phyloP scores from a whole-genome alignment of 192 early-diverging fungal genomes.

The Thoreauomyces humboldtii region DNA sequence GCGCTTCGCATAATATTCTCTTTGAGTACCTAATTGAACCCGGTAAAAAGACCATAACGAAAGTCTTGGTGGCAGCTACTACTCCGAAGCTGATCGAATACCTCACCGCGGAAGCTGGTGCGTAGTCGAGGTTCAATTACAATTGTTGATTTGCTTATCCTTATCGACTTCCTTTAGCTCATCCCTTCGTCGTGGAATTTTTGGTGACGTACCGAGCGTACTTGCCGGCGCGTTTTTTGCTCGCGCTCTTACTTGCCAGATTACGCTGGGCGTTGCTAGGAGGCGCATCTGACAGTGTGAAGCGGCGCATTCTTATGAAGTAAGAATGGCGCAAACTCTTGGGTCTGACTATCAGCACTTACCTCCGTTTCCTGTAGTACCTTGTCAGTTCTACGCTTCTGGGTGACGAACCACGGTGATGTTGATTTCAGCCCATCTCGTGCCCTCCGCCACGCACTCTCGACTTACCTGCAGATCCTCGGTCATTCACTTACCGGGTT shows the following conservation, averaged over 20 bases:
- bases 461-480: constrained; percentile 9
- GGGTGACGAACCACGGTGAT: constrained; percentile 14
- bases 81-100: constrained; percentile 11
- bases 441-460: not conserved
- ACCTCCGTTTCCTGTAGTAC: too few relatives aligned
- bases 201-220: constrained; percentile 24
- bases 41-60: constrained; percentile 5
- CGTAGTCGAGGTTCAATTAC: not conserved
- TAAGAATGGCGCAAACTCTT: too few relatives aligned
- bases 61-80: constrained; percentile 14
- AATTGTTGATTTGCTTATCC: not conserved
- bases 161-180: not conserved
- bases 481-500: too few relatives aligned
- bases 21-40: constrained; percentile 25
- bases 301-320: too few relatives aligned
- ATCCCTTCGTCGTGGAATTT: constrained; percentile 20
- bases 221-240: not conserved
- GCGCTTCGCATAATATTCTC: constrained; percentile 6
- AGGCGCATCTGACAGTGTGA: too few relatives aligned
- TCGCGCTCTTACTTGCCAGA: not conserved
- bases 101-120: constrained; percentile 22
- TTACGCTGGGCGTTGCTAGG: too few relatives aligned
- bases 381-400: constrained; percentile 1
- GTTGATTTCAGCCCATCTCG: constrained; percentile 12
- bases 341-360: too few relatives aligned